These are phyloP conservation scores for Tulasnella calospora DNA, from an alignment of 768 basidiomycete species.

Conservation along the genomic window DNA sequence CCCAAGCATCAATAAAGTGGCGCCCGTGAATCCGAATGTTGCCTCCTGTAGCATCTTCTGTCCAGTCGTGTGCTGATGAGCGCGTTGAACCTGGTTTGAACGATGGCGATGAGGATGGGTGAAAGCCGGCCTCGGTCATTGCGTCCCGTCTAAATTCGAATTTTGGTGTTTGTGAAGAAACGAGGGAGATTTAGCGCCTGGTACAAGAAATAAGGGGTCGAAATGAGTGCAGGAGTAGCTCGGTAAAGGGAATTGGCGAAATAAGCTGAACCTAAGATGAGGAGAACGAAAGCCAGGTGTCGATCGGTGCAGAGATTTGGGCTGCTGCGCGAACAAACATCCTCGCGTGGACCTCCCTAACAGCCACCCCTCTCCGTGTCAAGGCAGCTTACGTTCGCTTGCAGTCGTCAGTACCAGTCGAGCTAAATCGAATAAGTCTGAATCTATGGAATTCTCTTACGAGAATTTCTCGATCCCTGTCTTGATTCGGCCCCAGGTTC, in stretches of 20 bases:
- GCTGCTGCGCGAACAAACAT: background rate
- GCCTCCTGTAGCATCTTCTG: slow-evolving; percentile 50
- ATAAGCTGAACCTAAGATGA: background rate
- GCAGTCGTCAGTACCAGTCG: too few relatives aligned
- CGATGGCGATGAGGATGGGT: background rate
- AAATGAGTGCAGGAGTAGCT: background rate
- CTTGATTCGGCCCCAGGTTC: too few relatives aligned
- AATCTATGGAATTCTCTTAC: too few relatives aligned
- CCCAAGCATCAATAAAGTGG: slow-evolving; percentile 75
- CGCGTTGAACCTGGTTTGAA: slow-evolving; percentile 15
- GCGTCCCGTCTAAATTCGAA: background rate
- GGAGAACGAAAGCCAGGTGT: background rate
- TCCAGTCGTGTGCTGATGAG: slow-evolving; percentile 73
- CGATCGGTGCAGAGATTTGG: background rate
- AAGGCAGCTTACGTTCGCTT: background rate
- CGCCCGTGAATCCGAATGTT: slow-evolving; percentile 58
- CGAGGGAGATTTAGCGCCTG: background rate
- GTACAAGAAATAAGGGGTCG: background rate
- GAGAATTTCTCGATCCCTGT: too few relatives aligned
- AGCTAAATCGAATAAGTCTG: too few relatives aligned
- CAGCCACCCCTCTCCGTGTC: background rate
- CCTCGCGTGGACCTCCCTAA: background rate
- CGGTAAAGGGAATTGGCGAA: background rate
- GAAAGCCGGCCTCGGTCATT: background rate
- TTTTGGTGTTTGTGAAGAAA: background rate